Base-by-base conservation (phyloP, 192 early-diverging fungal genomes). In the Funneliformis geosporum region DNA sequence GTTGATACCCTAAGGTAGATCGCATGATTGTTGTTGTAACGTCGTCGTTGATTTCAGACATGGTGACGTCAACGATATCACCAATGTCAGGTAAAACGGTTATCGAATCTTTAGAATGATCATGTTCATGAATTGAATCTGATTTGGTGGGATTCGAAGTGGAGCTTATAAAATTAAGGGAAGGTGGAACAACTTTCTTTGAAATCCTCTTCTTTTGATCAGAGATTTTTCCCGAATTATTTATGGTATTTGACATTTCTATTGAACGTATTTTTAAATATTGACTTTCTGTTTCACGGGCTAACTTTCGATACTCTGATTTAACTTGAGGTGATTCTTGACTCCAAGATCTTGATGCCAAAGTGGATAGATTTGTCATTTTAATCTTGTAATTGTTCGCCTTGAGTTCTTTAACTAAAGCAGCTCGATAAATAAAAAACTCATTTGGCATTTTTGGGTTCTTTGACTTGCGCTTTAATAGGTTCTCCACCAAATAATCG, bases 381-480 rank as follows among this genome's bases (percentile, higher is more conserved):
- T 46, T 65, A 47, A 67, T 23, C 18, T 27, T 43, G 44, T 47
- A 43, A 38, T 55, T 55, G 10, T 33, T 21, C 7, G 21, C n/a
- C 21, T 78, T 65, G 23, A 68, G 27, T 65, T 43, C 44, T 68
- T 78, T 23, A 16, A 78, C 76, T 21, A 67, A 67, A 10, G 62
- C 65, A 1, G 23, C 27, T 4, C 76, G 62, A 55, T 78, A 78
- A 68, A 78, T 78, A 40, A 78, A 68, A 67, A 67, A 78, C 68
- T 65, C 76, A 55, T 78, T 78, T 27, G 65, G 65, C 40, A 68
- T 27, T 67, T 62, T 60, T 43, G 75, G 59, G 23, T 27, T 25
- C 11, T 60, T 60, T 12, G 60, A 14, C 55, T 73, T 47, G 4
- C 27, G 21, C 5, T 46, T 60, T 64, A 43, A 64, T 18, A 64